Evolutionary conservation across 306 rosid genomes (phyloP), one percentile per base, ranked within the genome.

Genomic region (Acmispon strigosus): DNA sequence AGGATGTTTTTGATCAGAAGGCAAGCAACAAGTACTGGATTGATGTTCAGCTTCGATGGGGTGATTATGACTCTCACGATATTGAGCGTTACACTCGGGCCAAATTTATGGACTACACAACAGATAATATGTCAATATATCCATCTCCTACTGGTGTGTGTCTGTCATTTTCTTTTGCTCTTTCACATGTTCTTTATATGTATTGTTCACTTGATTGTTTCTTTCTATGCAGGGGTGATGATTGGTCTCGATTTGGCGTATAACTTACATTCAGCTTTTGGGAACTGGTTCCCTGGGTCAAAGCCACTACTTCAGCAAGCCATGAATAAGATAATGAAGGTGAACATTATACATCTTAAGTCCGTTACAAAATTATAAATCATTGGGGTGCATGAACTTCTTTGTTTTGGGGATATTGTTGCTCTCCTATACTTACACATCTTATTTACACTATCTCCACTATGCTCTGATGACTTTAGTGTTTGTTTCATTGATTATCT

Each of bases 251-350:
- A 95, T 79, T 83, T 95, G 86, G 99, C 99, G 5, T 95, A 95
- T 78, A 95, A 95, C 81, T 78, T 95, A 80, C 97, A 95, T 75
- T 95, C 99, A 67, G 99, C 99, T 48, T 95, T 95, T 80, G 99
- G 99, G 42, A 95, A 95, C 81, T 95, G 99, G 99, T 95, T 95
- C 77, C 99, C 99, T 44, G 99, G 99, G 49, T 95, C 99, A 48
- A 95, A 95, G 75, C 99, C 99, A 18, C 70, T 95, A 24, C 90
- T 95, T 44, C 97, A 92, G 72, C 99, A 95, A 85, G 99, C 99
- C 50, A 95, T 95, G 91, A 95, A 95, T 85, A 95, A 95, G 81
- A 95, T 95, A 72, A 95, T 95, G 99, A 95, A 95, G 90, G 98
- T 93, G 18, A 56, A 18, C 10, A 19, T 18, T 43, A 32, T 60